These are phyloP conservation scores for Hylodesmum podocarpum DNA, from an alignment of 306 rosid species.

Conservation along the genomic window DNA sequence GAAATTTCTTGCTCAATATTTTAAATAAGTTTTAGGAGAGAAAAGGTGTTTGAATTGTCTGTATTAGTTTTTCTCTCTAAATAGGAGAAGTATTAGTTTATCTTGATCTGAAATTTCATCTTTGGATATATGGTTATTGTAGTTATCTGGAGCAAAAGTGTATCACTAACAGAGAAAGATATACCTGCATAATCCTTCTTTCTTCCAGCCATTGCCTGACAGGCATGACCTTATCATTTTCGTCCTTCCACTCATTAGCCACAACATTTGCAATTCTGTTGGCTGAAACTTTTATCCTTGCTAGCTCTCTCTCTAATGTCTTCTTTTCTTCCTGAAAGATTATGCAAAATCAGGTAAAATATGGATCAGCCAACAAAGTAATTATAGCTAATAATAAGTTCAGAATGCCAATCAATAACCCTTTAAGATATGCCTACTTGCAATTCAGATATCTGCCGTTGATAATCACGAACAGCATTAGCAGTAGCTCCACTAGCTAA, in stretches of 20 bases:
- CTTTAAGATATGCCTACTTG: conserved; percentile 41
- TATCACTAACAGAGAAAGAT: background rate
- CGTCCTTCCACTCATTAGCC: conserved; percentile 98
- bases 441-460: conserved; percentile 59
- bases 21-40: background rate
- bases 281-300: conserved; percentile 75
- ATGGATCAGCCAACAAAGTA: background rate
- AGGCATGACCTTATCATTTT: conserved; percentile 85
- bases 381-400: background rate
- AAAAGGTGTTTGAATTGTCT: conserved; percentile 3
- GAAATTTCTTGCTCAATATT: background rate
- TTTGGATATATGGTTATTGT: background rate
- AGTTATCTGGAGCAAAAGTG: background rate
- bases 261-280: conserved; percentile 76
- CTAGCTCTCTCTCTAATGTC: conserved; percentile 83
- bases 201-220: conserved; percentile 94
- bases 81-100: background rate
- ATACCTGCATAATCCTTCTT: conserved; percentile 81
- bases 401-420: background rate
- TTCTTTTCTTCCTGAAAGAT: conserved; percentile 74
- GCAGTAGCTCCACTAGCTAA: conserved; percentile 74
- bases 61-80: background rate
- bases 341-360: conserved; percentile 24
- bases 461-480: conserved; percentile 70
- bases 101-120: background rate